Evolutionary conservation across 2,329 filamentous ascomycete species (phyloP).

Genomic region (Pseudopyrenochaeta lycopersici): DNA sequence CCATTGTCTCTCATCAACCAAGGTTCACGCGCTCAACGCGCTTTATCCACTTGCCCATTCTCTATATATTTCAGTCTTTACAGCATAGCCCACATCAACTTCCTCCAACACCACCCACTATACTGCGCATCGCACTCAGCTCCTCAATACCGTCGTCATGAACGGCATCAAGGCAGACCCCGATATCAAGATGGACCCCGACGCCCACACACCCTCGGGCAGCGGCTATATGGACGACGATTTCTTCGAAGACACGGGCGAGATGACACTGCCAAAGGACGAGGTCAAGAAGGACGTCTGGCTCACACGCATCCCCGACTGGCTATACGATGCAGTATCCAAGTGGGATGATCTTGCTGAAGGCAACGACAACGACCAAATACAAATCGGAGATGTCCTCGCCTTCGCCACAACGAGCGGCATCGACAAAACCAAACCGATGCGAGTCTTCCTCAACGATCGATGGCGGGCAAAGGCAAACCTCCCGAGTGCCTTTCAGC

Average conservation of each 20-base stretch:
- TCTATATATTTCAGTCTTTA: slow-evolving; percentile 3
- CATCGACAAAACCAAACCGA: slow-evolving; percentile 55
- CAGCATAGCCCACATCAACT: background rate
- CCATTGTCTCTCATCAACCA: slow-evolving; percentile 13
- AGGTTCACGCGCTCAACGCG: slow-evolving; percentile 4
- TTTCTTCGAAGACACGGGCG: slow-evolving; percentile 55
- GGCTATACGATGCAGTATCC: slow-evolving; percentile 49
- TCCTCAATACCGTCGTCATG: slow-evolving; percentile 28
- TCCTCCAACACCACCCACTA: background rate
- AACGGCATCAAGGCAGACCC: slow-evolving; percentile 53
- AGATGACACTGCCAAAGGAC: slow-evolving; percentile 47
- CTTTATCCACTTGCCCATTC: slow-evolving; percentile 4
- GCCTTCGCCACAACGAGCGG: slow-evolving; percentile 36
- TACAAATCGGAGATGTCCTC: slow-evolving; percentile 48
- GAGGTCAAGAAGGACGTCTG: slow-evolving; percentile 42
- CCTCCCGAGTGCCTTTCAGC: slow-evolving; percentile 87
- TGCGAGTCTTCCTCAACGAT: slow-evolving; percentile 72
- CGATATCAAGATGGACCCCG: slow-evolving; percentile 47
- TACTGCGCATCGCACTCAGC: background rate
- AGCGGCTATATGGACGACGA: slow-evolving; percentile 51
- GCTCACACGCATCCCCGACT: slow-evolving; percentile 51
- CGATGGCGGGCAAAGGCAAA: slow-evolving; percentile 72
- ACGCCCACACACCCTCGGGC: slow-evolving; percentile 35
- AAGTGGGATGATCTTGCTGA: slow-evolving; percentile 47
- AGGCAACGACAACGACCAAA: slow-evolving; percentile 49